Conservation (phyloP, 805 yeast species). For the Suhomyces vadensis region DNA sequence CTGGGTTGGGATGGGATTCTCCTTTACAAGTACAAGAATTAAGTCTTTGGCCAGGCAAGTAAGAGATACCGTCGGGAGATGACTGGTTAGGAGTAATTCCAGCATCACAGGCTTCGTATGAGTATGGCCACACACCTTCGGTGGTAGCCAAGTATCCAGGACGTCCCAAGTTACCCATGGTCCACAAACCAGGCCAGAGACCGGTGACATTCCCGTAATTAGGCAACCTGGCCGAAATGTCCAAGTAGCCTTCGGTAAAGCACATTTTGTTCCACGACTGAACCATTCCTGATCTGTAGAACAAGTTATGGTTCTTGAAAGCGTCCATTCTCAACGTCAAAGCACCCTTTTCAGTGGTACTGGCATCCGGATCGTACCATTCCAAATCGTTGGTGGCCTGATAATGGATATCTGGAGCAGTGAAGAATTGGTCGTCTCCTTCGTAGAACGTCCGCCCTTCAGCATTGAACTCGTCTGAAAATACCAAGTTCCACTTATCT, state of each 20-base stretch:
- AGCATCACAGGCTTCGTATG: constrained; percentile 84
- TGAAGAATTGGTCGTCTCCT: constrained; percentile 46
- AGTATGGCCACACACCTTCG: constrained; percentile 95
- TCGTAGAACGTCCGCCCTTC: constrained; percentile 46
- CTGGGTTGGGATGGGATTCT: constrained; percentile 84
- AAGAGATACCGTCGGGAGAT: constrained; percentile 84
- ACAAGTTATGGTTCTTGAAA: constrained; percentile 61
- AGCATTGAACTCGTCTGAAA: constrained; percentile 45
- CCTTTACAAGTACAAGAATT: constrained; percentile 77
- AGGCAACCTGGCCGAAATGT: constrained; percentile 75
- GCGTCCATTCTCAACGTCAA: constrained; percentile 40
- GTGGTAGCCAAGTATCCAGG: constrained; percentile 87
- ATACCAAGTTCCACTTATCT: constrained; percentile 37
- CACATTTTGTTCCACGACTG: constrained; percentile 93
- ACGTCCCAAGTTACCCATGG: constrained; percentile 89
- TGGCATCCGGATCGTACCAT: constrained; percentile 48
- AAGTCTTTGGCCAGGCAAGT: constrained; percentile 80
- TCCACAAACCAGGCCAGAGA: constrained; percentile 96
- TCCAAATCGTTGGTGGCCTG: constrained; percentile 46
- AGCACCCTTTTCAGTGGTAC: constrained; percentile 41
- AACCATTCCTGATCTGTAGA: constrained; percentile 87
- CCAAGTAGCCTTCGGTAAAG: constrained; percentile 80
- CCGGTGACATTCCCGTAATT: constrained; percentile 78
- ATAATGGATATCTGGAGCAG: constrained; percentile 42
- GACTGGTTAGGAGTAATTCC: constrained; percentile 96